Conservation (phyloP, 2,329 filamentous ascomycete species). For the Ophiostoma quercus region DNA sequence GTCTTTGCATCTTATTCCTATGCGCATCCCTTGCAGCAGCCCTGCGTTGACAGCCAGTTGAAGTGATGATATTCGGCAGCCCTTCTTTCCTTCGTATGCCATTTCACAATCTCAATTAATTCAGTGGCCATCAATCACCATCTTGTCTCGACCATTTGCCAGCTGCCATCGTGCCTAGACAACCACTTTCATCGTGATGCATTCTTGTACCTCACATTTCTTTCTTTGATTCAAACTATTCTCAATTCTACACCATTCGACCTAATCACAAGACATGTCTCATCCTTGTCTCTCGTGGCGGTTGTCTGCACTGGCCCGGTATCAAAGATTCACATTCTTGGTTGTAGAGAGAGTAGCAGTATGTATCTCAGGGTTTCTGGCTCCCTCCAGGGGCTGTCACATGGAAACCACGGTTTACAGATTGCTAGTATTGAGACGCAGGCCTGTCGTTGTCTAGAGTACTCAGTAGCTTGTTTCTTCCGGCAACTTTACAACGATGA, state of each 20-base stretch:
- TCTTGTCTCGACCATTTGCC: neutral
- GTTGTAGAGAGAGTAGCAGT: too few relatives aligned
- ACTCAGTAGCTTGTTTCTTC: too few relatives aligned
- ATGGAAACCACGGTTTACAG: neutral
- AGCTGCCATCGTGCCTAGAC: neutral
- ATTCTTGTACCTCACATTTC: too few relatives aligned
- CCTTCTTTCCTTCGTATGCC: too few relatives aligned
- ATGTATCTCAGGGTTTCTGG: neutral
- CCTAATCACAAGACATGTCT: neutral
- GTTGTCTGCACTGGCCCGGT: neutral
- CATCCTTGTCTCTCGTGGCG: neutral
- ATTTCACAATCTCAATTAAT: neutral
- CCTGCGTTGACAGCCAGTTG: neutral
- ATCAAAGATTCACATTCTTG: conserved; percentile 5
- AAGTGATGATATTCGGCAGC: neutral
- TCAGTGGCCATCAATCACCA: neutral
- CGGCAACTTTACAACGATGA: too few relatives aligned
- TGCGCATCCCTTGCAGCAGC: neutral
- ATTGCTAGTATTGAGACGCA: neutral
- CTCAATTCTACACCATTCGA: neutral
- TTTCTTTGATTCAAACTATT: too few relatives aligned
- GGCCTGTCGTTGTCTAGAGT: neutral
- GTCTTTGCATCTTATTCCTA: too few relatives aligned
- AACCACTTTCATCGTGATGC: neutral
- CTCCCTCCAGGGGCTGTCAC: conserved; percentile 6